Evolutionary conservation across 139 green algal genomes (phyloP).

Genomic region (Haematococcus sp.): DNA sequence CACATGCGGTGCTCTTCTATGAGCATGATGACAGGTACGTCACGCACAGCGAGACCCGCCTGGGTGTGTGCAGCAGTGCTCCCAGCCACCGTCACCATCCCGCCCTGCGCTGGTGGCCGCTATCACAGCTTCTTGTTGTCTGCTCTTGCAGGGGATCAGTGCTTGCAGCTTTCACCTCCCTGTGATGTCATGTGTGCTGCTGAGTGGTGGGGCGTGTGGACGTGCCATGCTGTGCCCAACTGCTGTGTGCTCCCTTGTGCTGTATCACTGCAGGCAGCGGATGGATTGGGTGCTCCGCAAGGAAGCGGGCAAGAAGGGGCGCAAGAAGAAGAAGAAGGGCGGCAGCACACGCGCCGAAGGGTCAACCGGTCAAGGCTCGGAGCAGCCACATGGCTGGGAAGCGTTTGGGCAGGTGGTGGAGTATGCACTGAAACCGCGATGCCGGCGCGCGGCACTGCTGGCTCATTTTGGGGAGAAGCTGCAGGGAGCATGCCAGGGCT

Average conservation of each 20-base stretch:
- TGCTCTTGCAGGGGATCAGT: too few relatives aligned
- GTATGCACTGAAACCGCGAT: conserved; percentile 37
- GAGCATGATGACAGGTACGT: conserved; percentile 29
- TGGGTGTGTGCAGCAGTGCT: conserved; percentile 6
- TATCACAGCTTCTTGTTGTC: too few relatives aligned
- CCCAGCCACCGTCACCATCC: too few relatives aligned
- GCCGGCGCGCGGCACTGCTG: conserved; percentile 53
- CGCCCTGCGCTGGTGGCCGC: too few relatives aligned
- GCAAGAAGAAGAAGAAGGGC: not conserved
- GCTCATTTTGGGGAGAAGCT: conserved; percentile 62
- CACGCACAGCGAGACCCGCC: too few relatives aligned
- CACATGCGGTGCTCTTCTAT: conserved; percentile 66
- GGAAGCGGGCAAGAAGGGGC: not conserved
- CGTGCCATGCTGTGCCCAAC: not conserved
- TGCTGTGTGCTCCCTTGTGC: not conserved
- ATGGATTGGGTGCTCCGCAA: not conserved
- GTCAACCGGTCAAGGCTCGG: not conserved
- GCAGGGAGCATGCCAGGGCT: conserved; percentile 28
- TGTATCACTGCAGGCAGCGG: not conserved
- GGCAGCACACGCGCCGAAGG: not conserved
- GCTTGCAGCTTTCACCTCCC: too few relatives aligned
- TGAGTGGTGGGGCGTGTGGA: too few relatives aligned
- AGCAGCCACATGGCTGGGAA: not conserved
- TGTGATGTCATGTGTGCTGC: too few relatives aligned
- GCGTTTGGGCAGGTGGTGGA: conserved; percentile 49